Base-by-base conservation (phyloP, 495 filamentous ascomycete species). In the Penicillium flavigenum region DNA sequence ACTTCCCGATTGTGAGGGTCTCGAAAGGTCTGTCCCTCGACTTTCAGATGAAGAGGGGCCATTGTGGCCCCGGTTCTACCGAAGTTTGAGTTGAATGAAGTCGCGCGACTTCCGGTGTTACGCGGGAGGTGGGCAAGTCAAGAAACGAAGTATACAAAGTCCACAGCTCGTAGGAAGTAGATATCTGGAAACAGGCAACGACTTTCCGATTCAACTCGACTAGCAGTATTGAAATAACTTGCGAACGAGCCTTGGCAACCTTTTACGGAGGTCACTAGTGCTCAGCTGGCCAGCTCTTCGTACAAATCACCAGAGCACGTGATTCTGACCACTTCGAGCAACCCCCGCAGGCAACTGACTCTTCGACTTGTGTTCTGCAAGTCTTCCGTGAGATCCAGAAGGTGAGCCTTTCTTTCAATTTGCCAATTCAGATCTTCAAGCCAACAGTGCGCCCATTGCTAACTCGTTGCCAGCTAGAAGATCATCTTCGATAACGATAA, bases 1-100 rank as follows among this genome's bases (percentile, higher is more conserved):
- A 91, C 80, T 67, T 89, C 84, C 52, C 88, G 82, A 58, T 86
- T 82, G 31, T 88, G 66, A 1, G 79, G 61, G 65, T 91, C 88
- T 52, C 88, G 83, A 73, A 98, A 97, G 31, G 82, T 83, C 63
- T 83, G 82, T 51, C 93, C 88, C 54, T 96, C 90, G 62, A 98
- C 89, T 14, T 80, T 86, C 24, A 98, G 79, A 20, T 77, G 78
- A 36, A 76, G 60, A 39, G 69, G 63, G 20, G 68, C 67, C 79
- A 81, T 82, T 14, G 2, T 64, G 11, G 43, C 9, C 10, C n/a
- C 12, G 14, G 17, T 27, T 6, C 5, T 29, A 17, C n/a, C 17
- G 17, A 43, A 19, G 10, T 16, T 47, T n/a, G 7, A 32, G 17
- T 29, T 11, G 24, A 27, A 34, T n/a, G 47, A 9, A 5, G 6